These are phyloP conservation scores for Saccharomyces hybrid DNA, from an alignment of 1,139 yeast species.

Conservation along the genomic window DNA sequence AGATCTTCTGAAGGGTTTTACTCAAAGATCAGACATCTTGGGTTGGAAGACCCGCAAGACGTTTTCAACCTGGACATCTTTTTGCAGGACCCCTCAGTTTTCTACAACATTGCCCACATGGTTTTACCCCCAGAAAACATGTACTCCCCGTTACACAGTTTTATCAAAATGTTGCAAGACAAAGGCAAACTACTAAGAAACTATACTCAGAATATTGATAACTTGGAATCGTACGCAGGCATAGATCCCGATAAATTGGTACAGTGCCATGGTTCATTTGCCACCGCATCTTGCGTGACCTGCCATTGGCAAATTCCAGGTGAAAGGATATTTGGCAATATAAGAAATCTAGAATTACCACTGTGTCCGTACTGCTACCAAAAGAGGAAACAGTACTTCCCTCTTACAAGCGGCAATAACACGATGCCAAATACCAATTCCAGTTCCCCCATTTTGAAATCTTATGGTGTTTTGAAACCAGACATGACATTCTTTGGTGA, in stretches of 20 bases:
- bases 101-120: conserved; percentile 83
- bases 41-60: conserved; percentile 87
- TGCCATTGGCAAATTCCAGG: conserved; percentile 70
- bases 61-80: conserved; percentile 78
- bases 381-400: conserved; percentile 36
- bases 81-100: conserved; percentile 69
- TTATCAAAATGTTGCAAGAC: conserved; percentile 66
- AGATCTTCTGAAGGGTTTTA: conserved; percentile 87
- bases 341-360: conserved; percentile 57
- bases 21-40: conserved; percentile 58
- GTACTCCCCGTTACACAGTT: conserved; percentile 83
- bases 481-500: conserved; percentile 96
- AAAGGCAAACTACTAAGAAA: conserved; percentile 75
- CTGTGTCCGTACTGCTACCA: conserved; percentile 61
- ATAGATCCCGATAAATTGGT: conserved; percentile 60
- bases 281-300: conserved; percentile 79
- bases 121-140: conserved; percentile 69
- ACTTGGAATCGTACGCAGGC: conserved; percentile 81
- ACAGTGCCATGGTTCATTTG: conserved; percentile 96
- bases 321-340: conserved; percentile 51
- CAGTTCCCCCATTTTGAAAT: conserved; percentile 24
- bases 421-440: background rate
- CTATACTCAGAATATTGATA: conserved; percentile 93
- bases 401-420: conserved; percentile 11
- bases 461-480: conserved; percentile 83